Conservation (phyloP, 2,329 filamentous ascomycete species). For the Exophiala bonariae region DNA sequence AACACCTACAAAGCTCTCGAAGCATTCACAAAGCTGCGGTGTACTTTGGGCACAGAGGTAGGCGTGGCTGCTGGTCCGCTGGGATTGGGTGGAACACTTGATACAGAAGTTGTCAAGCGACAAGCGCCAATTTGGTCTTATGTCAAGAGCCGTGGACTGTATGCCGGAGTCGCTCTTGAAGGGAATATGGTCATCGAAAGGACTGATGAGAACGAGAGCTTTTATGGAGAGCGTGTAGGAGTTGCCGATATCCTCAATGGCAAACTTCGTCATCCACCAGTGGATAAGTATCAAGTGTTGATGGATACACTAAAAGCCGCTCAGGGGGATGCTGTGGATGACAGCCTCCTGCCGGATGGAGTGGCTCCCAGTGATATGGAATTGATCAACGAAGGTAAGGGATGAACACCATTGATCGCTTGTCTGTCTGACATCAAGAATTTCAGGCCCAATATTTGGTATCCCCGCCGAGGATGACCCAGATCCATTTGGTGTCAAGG, state of each 20-base stretch:
- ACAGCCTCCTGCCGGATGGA: conserved; percentile 63
- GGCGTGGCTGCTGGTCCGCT: conserved; percentile 76
- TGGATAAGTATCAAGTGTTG: conserved; percentile 56
- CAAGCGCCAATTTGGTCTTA: conserved; percentile 78
- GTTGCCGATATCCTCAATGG: conserved; percentile 65
- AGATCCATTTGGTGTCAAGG: conserved; percentile 87
- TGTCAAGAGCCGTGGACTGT: conserved; percentile 85
- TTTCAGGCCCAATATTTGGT: conserved; percentile 62
- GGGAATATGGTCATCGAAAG: conserved; percentile 84
- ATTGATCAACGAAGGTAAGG: conserved; percentile 51
- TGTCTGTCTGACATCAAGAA: conserved; percentile 28
- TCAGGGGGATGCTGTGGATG: conserved; percentile 80
- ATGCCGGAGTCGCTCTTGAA: conserved; percentile 82
- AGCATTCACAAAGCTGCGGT: conserved; percentile 74
- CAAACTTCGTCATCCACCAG: conserved; percentile 58
- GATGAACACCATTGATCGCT: conserved; percentile 38
- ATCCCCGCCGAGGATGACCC: conserved; percentile 78
- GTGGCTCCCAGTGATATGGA: conserved; percentile 76
- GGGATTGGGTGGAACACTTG: conserved; percentile 70
- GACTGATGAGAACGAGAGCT: conserved; percentile 82
- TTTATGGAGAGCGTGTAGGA: conserved; percentile 69
- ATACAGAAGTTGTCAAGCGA: conserved; percentile 66
- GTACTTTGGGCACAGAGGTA: conserved; percentile 80
- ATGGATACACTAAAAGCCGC: conserved; percentile 85
- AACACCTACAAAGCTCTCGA: conserved; percentile 84